Evolutionary conservation across 78 protist species (phyloP).

Genomic region (Speleostelium caveatum): DNA sequence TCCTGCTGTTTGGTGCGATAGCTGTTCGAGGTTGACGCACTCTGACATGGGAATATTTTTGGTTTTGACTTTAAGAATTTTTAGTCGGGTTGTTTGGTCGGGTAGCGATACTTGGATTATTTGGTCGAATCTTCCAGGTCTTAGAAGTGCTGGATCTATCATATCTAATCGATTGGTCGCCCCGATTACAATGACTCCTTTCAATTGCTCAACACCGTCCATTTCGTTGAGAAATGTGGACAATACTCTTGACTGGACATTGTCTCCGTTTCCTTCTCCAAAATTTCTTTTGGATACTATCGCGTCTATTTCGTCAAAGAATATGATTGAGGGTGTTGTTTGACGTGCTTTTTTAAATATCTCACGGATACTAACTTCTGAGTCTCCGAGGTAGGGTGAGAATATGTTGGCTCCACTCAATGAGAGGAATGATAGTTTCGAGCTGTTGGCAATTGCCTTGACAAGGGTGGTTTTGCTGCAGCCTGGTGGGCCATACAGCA

Average conservation of each 20-base stretch:
- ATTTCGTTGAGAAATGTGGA: slow-evolving; percentile 89
- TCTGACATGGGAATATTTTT: slow-evolving; percentile 27
- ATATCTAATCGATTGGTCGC: slow-evolving; percentile 92
- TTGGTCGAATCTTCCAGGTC: slow-evolving; percentile 94
- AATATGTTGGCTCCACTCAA: slow-evolving; percentile 90
- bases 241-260: slow-evolving; percentile 75
- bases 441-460: slow-evolving; percentile 85
- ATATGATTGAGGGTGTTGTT: slow-evolving; percentile 90
- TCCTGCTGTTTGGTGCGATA: slow-evolving; percentile 39
- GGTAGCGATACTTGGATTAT: slow-evolving; percentile 71
- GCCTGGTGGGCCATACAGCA: slow-evolving; percentile 95
- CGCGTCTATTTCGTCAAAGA: slow-evolving; percentile 96
- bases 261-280: slow-evolving; percentile 6
- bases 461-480: slow-evolving; percentile 94
- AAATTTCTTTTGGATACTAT: slow-evolving; percentile 82
- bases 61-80: slow-evolving; percentile 65
- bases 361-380: slow-evolving; percentile 84
- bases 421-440: slow-evolving; percentile 70
- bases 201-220: slow-evolving; percentile 89
- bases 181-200: slow-evolving; percentile 79
- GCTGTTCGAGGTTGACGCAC: slow-evolving; percentile 30
- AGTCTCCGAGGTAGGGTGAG: slow-evolving; percentile 91
- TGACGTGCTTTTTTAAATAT: slow-evolving; percentile 79
- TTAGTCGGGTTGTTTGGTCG: slow-evolving; percentile 46
- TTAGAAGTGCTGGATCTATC: slow-evolving; percentile 96